Base-by-base conservation (phyloP, 495 filamentous ascomycete species). In the Tirmania nivea region DNA sequence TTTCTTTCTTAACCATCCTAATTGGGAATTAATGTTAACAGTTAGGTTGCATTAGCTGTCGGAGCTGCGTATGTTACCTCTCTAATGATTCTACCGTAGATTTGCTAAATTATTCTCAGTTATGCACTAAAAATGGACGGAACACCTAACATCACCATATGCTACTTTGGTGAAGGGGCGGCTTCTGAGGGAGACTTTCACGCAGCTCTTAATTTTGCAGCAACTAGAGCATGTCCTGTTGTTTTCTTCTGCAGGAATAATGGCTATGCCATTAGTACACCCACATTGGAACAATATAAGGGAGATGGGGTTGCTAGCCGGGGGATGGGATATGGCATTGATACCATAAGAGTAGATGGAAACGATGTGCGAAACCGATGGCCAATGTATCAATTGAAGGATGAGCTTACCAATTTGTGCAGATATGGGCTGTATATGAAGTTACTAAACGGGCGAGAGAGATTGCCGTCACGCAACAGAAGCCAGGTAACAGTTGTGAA, bases 241-340 rank as follows among this genome's bases (percentile, higher is more conserved):
- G 71, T 99, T 35, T 99, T 95, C 71, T 76, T 99, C 53, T 96
- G 92, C 70, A 79, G 92, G 48, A 99, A 99, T 67, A 99, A 99
- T 60, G 90, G 90, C 0, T 99, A 83, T 62, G 90, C 90, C 14
- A 99, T 99, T 53, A 86, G 80, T 0, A 99, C 90, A 0, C 87
- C 90, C 1, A 94, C 88, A 0, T 69, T 94, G 0, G 90, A 99
- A 57, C 90, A 99, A 62, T 99, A 99, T 65, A 82, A 88, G 2
- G 90, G 90, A 10, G 90, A 99, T 62, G 90, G 90, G 3, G 96
- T 99, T 58, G 90, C 92, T 11, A 90, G 84, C 51, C 76, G 90
- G 49, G 90, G 87, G n/a, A 72, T 92, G 9, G 90, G 90, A 0
- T 99, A 99, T 65, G 90, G 90, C 3, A 95, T 99, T 60, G 88